Evolutionary conservation across 2,329 filamentous ascomycete species (phyloP), one percentile per base, ranked within the genome.

Genomic region (Paramyrothecium roridum): DNA sequence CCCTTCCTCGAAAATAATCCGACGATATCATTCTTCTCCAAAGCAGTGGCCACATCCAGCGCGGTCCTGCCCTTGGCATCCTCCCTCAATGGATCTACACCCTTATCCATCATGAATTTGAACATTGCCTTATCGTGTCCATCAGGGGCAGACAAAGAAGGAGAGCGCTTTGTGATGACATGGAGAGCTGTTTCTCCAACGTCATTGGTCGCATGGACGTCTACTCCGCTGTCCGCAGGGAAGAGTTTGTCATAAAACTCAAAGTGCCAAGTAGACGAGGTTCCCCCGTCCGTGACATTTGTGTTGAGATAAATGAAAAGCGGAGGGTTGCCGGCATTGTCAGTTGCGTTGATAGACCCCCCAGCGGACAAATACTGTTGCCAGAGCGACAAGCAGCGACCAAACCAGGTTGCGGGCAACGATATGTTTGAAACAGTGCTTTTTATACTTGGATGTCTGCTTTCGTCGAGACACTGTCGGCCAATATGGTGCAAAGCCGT

Each of bases 41-140:
- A 62, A 49, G 62, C 63, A 56, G 55, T 65, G 6, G 63, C 63
- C 8, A 61, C 33, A 54, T 65, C 62, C 48, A 65, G 54, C 2
- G 62, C 61, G 10, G 58, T 65, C 30, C 61, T 61, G 20, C 63
- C 62, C 20, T 52, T 53, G 0, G 13, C 12, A 40, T 65, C 62
- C 52, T 65, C 63, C 48, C 43, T 62, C 54, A 65, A 8, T 1
- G 62, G 62, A 49, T 65, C 62, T 1, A 61, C 2, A 2, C 62
- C 62, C 12, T 60, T 61, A 0, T 34, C 19, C 43, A 65, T 46
- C 51, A 65, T 54, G 2, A 53, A 13, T 19, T 57, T 43, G 50
- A 65, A 65, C 1, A 65, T 33, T 0, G 8, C 33, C 26, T 56
- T 61, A 16, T 65, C 63, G 6, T 65, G 59, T 2, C 19, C 52